phyloP scores from a whole-genome alignment of 176 grass and related monocot genomes.

The Ensete ventricosum region DNA sequence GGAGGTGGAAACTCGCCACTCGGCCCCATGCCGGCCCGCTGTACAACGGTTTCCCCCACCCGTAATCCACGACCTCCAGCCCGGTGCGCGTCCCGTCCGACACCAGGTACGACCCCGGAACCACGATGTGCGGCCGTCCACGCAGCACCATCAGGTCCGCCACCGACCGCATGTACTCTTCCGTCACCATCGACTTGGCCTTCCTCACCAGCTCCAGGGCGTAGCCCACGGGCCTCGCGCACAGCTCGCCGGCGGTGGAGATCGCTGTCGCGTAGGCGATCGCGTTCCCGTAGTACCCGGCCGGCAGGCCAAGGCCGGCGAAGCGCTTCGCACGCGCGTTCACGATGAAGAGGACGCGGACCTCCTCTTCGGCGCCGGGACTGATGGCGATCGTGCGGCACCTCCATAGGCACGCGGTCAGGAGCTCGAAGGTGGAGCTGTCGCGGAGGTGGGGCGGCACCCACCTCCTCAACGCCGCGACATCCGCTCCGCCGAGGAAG shows the following conservation, averaged over 20 bases:
- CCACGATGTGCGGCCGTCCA: conserved; percentile 26
- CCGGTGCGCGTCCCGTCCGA: conserved; percentile 52
- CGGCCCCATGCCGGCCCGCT: conserved; percentile 56
- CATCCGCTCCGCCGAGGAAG: conserved; percentile 40
- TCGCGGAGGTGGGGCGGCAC: neutral
- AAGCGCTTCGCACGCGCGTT: conserved; percentile 35
- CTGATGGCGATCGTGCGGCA: conserved; percentile 47
- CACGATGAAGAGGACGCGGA: conserved; percentile 47
- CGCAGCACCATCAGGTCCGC: conserved; percentile 46
- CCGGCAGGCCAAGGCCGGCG: conserved; percentile 31
- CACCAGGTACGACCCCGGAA: conserved; percentile 47
- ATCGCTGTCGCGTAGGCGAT: conserved; percentile 49
- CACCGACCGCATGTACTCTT: conserved; percentile 58
- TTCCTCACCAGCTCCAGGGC: conserved; percentile 54
- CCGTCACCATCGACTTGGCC: conserved; percentile 44
- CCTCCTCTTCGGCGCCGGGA: conserved; percentile 37
- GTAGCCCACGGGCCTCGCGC: conserved; percentile 28
- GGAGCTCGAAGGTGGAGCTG: conserved; percentile 48
- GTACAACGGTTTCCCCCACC: conserved; percentile 48
- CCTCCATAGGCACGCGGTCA: conserved; percentile 54
- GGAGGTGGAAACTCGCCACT: conserved; percentile 45
- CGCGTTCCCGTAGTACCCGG: conserved; percentile 72
- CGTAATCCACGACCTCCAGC: conserved; percentile 57
- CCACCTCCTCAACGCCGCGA: conserved; percentile 22
- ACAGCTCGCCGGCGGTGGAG: conserved; percentile 33